Base-by-base conservation (phyloP, 73 alveolate species). In the Paramecium tetraurelia region DNA sequence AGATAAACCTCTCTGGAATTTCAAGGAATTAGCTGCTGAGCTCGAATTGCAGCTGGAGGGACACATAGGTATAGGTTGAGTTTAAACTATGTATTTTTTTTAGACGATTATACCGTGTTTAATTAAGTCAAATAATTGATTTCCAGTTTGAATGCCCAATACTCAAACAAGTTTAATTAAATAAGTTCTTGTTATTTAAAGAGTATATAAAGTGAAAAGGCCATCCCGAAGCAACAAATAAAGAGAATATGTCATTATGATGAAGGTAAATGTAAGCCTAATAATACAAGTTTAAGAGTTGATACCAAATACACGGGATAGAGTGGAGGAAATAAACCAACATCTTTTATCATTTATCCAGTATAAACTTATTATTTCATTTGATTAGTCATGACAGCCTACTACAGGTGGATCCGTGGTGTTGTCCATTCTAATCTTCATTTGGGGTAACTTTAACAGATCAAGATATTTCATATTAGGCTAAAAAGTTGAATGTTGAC, bases 71-170 rank as follows among this genome's bases (percentile, higher is more conserved):
- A 72, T 36, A 3, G 0, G 63, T 72, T 7, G 46, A 27, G 48
- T 63, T 53, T 53, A n/a, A 63, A 31, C 50, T 21, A 68, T 33
- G 77, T 10, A 72, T 36, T 35, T 36, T 36, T 72, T 72, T 80
- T 80, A 80, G 90, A 41, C 90, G 90, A 80, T 80, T 80, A 24
- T 24, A 80, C 12, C 90, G 90, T 46, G 44, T 11, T 41, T 21
- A 80, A 80, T 46, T 46, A 43, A 46, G 48, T 80, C 12, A n/a
- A 80, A 40, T 33, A 22, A 43, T 11, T 44, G 41, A 48, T 80
- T 21, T 80, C 90, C 31, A 24, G 57, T 31, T 80, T 44, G 53
- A 46, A 31, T 44, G 46, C 43, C 16, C 20, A 41, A 43, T 80
- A 80, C 46, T 44, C 48, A 21, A 46, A 43, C 75, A 40, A 80